Evolutionary conservation across 352 stramenopile genomes (phyloP).

Genomic region (Phytopythium montanum): DNA sequence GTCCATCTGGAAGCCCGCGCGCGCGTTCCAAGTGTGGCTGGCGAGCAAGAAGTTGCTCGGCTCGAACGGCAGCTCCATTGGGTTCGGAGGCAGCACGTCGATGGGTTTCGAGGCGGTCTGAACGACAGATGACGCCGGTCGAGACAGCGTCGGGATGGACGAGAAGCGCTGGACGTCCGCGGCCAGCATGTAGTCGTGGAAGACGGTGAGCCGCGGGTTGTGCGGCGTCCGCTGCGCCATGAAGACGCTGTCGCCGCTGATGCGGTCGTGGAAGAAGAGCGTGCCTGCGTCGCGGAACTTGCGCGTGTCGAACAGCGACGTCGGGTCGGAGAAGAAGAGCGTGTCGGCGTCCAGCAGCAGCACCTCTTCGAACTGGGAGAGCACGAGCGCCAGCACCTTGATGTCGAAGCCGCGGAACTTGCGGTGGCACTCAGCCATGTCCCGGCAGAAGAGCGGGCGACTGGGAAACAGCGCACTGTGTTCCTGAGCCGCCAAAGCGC

Average conservation of each 20-base stretch:
- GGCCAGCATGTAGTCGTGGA: constrained; percentile 33
- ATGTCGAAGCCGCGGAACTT: constrained; percentile 58
- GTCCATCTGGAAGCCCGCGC: constrained; percentile 45
- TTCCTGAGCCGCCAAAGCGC: constrained; percentile 28
- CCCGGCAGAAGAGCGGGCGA: constrained; percentile 48
- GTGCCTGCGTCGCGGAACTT: constrained; percentile 55
- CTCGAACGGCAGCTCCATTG: constrained; percentile 10
- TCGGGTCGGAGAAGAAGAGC: constrained; percentile 58
- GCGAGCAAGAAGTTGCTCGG: constrained; percentile 29
- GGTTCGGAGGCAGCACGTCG: not conserved
- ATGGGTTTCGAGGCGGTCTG: not conserved
- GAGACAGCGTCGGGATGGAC: not conserved
- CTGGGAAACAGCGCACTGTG: constrained; percentile 20
- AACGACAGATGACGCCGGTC: not conserved
- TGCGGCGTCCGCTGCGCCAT: not conserved
- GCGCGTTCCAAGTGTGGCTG: constrained; percentile 31
- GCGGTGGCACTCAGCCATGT: constrained; percentile 34
- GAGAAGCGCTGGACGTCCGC: constrained; percentile 32
- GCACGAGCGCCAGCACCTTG: constrained; percentile 59
- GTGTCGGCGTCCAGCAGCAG: constrained; percentile 78
- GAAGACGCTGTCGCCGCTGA: constrained; percentile 22
- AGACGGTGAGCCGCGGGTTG: constrained; percentile 4
- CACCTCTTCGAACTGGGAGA: constrained; percentile 64
- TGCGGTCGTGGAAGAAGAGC: constrained; percentile 70
- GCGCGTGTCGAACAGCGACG: constrained; percentile 43